Percentiles rank a stretch among this genome's conserved stretches.
phyloP scores from a whole-genome alignment of 768 basidiomycete species.

The Pisolithus tinctorius region DNA sequence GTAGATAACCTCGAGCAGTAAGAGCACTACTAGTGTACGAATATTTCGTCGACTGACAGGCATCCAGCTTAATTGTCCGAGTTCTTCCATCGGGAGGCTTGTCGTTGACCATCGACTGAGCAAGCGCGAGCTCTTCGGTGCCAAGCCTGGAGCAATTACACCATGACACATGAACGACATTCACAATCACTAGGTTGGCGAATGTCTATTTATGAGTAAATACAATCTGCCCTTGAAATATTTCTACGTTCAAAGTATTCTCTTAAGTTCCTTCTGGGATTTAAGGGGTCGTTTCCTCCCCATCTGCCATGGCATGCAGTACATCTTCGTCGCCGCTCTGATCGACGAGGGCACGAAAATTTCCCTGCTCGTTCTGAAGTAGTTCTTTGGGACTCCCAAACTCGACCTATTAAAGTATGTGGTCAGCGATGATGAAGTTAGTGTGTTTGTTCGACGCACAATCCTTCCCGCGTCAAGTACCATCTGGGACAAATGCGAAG shows the following conservation, averaged over 20 bases:
- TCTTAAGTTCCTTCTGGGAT: not conserved
- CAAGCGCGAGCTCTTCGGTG: too few relatives aligned
- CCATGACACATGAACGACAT: too few relatives aligned
- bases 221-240: too few relatives aligned
- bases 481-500: constrained; percentile 24
- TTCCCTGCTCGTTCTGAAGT: constrained; percentile 44
- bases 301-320: constrained; percentile 35
- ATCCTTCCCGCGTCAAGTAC: constrained; percentile 36
- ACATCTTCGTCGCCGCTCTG: constrained; percentile 47
- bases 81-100: not conserved
- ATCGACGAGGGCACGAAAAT: constrained; percentile 48
- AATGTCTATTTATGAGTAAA: too few relatives aligned
- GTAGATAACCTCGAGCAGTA: constrained; percentile 64
- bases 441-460: constrained; percentile 20
- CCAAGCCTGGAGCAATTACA: too few relatives aligned
- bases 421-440: not conserved
- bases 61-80: not conserved
- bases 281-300: not conserved
- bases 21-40: constrained; percentile 12
- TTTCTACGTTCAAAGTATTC: too few relatives aligned
- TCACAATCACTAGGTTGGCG: too few relatives aligned
- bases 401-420: constrained; percentile 33
- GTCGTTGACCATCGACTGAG: not conserved
- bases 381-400: constrained; percentile 46
- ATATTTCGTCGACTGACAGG: not conserved